Conservation (phyloP, 2,329 filamentous ascomycete genomes). For the Ampelomyces quisqualis region DNA sequence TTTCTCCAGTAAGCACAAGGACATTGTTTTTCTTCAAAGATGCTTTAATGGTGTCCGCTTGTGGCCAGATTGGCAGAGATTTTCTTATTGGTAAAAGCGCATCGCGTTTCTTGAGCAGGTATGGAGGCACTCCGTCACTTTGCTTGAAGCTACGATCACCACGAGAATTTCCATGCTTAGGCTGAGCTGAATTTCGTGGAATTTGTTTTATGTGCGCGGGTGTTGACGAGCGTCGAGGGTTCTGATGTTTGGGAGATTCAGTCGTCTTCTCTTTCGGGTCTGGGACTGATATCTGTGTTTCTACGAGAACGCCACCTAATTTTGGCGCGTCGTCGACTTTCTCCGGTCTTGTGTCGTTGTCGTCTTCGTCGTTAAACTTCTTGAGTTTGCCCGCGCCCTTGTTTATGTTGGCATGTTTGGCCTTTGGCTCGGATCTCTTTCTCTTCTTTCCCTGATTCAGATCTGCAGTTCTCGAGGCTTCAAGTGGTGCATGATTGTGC, state of each 20-base stretch:
- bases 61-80: conserved; percentile 76
- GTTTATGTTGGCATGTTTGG: not conserved
- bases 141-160: conserved; percentile 4
- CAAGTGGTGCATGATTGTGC: not conserved
- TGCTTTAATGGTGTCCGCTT: conserved; percentile 67
- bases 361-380: not conserved
- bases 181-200: conserved; percentile 1
- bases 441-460: conserved; percentile 2
- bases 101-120: conserved; percentile 48
- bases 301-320: not conserved
- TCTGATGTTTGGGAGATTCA: not conserved
- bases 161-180: conserved; percentile 5
- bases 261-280: not conserved
- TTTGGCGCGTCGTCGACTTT: not conserved
- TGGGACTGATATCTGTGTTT: too few relatives aligned
- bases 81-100: conserved; percentile 57
- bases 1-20: conserved; percentile 86
- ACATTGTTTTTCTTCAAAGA: conserved; percentile 67
- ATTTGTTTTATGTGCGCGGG: not conserved
- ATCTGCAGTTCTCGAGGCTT: not conserved
- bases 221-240: not conserved
- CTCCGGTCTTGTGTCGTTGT: not conserved
- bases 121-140: conserved; percentile 18
- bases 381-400: not conserved
- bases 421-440: not conserved